A percentile compares a stretch with the other conserved stretches of the same genome.
Conservation (phyloP, 768 basidiomycete genomes). For the Termitomyces sp. region DNA sequence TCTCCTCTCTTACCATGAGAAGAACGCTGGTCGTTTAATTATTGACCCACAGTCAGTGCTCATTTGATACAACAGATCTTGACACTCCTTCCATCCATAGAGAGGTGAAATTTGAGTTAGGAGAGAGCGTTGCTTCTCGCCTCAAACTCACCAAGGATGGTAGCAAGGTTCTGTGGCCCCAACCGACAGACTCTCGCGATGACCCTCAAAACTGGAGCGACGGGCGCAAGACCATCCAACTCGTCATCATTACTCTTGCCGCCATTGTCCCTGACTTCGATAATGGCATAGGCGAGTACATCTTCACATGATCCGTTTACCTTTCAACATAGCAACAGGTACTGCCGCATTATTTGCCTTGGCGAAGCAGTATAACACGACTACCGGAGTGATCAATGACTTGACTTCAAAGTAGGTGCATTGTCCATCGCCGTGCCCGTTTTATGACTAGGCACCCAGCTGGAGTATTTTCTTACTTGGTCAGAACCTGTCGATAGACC, state of each 20-base stretch:
- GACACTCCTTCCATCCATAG: constrained; percentile 22
- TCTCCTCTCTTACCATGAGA: constrained; percentile 44
- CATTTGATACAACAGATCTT: neutral
- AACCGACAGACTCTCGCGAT: constrained; percentile 53
- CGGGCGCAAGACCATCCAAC: constrained; percentile 47
- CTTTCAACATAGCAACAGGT: constrained; percentile 25
- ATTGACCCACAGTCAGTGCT: constrained; percentile 54
- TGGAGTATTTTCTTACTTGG: constrained; percentile 68
- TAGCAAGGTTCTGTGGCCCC: constrained; percentile 62
- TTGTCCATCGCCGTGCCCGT: neutral
- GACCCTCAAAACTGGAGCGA: constrained; percentile 67
- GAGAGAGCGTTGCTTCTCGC: constrained; percentile 45
- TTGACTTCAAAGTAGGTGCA: constrained; percentile 48
- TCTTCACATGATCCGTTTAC: neutral
- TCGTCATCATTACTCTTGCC: constrained; percentile 58
- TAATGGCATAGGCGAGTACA: constrained; percentile 49
- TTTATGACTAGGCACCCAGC: constrained; percentile 21
- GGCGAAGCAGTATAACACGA: constrained; percentile 50
- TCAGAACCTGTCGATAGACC: constrained; percentile 9
- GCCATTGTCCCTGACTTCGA: constrained; percentile 66
- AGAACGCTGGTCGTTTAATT: constrained; percentile 52
- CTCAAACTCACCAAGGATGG: constrained; percentile 58
- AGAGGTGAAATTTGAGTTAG: constrained; percentile 60
- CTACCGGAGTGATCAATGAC: constrained; percentile 52
- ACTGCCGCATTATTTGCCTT: constrained; percentile 61